Evolutionary conservation across 345 rosid genomes (phyloP), one percentile per base, ranked within the genome.

Genomic region (Lumnitzera racemosa): DNA sequence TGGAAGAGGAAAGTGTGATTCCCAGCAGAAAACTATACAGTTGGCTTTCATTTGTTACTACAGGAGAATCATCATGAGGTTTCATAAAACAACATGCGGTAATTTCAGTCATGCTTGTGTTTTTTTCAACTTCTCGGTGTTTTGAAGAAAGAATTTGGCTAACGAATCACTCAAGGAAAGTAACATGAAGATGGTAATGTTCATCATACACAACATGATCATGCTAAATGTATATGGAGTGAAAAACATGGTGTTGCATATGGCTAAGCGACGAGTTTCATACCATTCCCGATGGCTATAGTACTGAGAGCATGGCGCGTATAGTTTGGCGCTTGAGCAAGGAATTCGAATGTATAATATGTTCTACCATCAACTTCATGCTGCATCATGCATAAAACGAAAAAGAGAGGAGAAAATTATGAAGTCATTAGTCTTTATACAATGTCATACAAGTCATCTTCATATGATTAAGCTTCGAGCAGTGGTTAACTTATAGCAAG

Each of bases 291-390:
- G 47, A 87, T 82, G 12, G 84, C 66, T 67, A 92, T 68, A 58
- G 84, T 58, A 49, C 97, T 81, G 10, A 85, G 84, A 46, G 96
- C 98, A 69, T 92, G 98, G 41, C 98, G 91, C 4, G 83, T 87
- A 61, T 68, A 89, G 82, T 87, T 92, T 72, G 94, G 94, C 49
- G 97, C 95, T 64, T 78, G 81, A 66, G 80, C 89, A 55, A 84
- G 57, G 66, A 89, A 89, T 86, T 92, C 98, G 57, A 92, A 78
- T 57, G 83, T 79, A 70, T 87, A 92, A 70, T 89, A 87, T 29
- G 77, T 67, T 78, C 81, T 85, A 51, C 95, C 97, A 53, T 92
- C 96, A 1, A 69, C 87, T 46, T 84, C 90, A 47, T 81, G 89
- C 97, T 92, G 86, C 61, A 69, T 66, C 25, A 16, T n/a, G 67